Evolutionary conservation across 2,329 filamentous ascomycete genomes (phyloP).

Genomic region (Phyllosticta paracitricarpa): DNA sequence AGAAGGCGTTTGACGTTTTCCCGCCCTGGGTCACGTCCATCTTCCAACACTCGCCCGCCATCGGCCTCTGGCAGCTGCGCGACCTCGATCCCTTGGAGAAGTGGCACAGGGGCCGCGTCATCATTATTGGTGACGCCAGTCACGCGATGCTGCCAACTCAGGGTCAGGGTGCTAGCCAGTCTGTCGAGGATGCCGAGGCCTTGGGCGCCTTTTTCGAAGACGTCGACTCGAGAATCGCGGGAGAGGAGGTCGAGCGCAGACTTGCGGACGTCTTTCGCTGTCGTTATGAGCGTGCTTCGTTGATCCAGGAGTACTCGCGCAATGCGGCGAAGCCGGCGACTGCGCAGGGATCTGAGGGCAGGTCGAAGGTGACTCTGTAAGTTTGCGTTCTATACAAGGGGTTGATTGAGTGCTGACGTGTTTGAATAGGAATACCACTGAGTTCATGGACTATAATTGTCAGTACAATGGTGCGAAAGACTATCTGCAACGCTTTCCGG

Average conservation of each 20-base stretch:
- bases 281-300: conserved; percentile 27
- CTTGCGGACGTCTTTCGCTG: neutral
- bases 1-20: conserved; percentile 33
- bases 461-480: conserved; percentile 26
- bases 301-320: conserved; percentile 36
- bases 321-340: conserved; percentile 32
- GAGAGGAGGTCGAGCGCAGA: conserved; percentile 8
- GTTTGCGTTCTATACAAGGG: conserved; percentile 21
- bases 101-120: conserved; percentile 39
- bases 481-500: conserved; percentile 16
- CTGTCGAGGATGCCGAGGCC: conserved; percentile 44
- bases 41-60: conserved; percentile 23
- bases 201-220: conserved; percentile 19
- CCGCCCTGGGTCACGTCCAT: conserved; percentile 30
- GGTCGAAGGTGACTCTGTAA: conserved; percentile 13
- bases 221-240: conserved; percentile 2
- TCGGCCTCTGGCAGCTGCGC: conserved; percentile 37
- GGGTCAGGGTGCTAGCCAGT: conserved; percentile 47
- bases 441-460: conserved; percentile 36
- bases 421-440: conserved; percentile 21
- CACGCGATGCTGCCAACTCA: conserved; percentile 46
- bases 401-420: neutral
- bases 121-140: conserved; percentile 48
- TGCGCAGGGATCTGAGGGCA: conserved; percentile 14
- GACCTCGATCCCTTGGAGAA: conserved; percentile 33